Evolutionary conservation across 257 asterid genomes (phyloP), one percentile per base, ranked within the genome.

Genomic region (Avicennia marina): DNA sequence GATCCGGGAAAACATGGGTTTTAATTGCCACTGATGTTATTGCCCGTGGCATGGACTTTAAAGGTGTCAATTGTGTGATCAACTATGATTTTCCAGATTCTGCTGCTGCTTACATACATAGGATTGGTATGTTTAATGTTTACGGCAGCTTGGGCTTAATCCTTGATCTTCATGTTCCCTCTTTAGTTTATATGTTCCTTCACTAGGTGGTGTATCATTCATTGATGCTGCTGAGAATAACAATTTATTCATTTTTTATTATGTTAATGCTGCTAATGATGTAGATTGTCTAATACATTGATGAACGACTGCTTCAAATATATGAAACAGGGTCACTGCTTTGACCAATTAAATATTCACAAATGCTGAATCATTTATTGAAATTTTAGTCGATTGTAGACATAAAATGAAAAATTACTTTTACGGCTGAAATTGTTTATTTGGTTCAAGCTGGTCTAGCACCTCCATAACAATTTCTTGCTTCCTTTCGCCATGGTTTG

Each of bases 21-120:
- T 72, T 89, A 75, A 78, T 89, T 18, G 97, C 95, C 26, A 86
- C 97, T 13, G 97, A 89, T 73, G 95, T 86, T 57, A 75, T 89
- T 63, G 87, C 94, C 42, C 97, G 97, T 17, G 97, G 97, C 44
- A 89, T 89, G 97, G 97, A 89, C 76, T 89, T 89, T 67, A 89
- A 89, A 80, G 95, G 94, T n/a, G 76, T 89, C 58, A 83, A 83
- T 55, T 83, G 94, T 58, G 97, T 89, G 31, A 73, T 89, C 68
- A 89, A 89, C 62, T 89, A 89, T 12, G 97, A 89, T 72, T 89
- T 89, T 58, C 97, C 95, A 10, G 95, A 89, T 43, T 84, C 97
- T 42, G 73, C 93, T 29, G 58, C 97, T 52, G 82, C 95, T 62
- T 89, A 89, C 54, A 75, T 89, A 69, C 97, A 89, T 69, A 78